phyloP scores from a whole-genome alignment of 345 rosid species.

The Pistacia vera region DNA sequence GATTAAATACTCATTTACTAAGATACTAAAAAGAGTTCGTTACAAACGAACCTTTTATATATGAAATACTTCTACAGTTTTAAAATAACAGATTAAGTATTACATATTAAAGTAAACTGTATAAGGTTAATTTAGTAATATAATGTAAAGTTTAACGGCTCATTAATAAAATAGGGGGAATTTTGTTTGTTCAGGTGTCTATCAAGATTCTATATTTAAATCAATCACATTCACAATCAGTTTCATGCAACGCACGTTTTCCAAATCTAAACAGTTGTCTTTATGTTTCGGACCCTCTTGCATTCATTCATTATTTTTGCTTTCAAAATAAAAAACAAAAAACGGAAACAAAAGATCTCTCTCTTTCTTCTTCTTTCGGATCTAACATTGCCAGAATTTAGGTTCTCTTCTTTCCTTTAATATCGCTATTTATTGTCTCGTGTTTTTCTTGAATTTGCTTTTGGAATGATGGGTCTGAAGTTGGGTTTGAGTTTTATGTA shows the following conservation, averaged over 20 bases:
- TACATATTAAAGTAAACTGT: no score
- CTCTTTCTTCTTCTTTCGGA: neutral
- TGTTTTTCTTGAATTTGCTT: neutral
- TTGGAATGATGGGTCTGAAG: neutral
- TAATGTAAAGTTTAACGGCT: no score
- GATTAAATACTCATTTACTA: no score
- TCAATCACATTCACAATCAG: neutral
- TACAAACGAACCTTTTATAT: no score
- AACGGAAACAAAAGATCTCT: neutral
- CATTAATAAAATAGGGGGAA: no score
- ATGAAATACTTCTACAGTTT: no score
- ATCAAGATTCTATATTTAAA: neutral
- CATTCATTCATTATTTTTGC: neutral
- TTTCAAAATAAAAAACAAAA: neutral
- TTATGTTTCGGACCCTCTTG: neutral
- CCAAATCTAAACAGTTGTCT: neutral
- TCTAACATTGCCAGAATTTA: neutral
- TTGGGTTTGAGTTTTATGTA: neutral
- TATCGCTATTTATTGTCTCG: neutral
- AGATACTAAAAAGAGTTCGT: no score
- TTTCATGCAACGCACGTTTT: neutral
- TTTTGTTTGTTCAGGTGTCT: no score
- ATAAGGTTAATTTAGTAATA: no score
- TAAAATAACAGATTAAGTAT: no score
- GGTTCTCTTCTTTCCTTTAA: neutral